Evolutionary conservation across 176 grass and related monocot species (phyloP), one percentile per base, ranked within the genome.

Genomic region (Oryza meridionalis): DNA sequence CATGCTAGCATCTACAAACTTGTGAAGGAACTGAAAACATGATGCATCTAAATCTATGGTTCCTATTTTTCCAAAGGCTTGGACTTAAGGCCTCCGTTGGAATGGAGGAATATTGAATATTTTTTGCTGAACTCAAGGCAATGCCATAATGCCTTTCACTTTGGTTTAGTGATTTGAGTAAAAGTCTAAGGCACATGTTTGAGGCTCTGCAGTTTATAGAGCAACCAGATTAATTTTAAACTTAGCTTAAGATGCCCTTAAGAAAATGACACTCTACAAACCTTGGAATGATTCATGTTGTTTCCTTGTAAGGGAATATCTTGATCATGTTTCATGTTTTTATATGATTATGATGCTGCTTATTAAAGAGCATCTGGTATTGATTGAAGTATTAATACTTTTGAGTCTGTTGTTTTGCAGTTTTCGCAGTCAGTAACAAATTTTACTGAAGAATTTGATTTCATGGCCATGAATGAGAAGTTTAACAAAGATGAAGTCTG

Each of bases 401-500:
- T 81, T n/a, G 26, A 13, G 58, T 49, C 59, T 65, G 26, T 82
- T 75, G 42, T 40, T 37, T 35, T 88, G 82, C 85, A 90, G 90
- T 81, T 89, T 24, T 86, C 85, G 2, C 93, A 86, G 9, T 86
- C 80, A 31, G 80, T 82, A 62, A 92, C 93, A 59, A 43, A 92
- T 72, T 96, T 93, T 73, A 93, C 88, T 42, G 94, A 93, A 89
- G 94, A 96, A 69, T 96, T 96, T 91, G 94, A 96, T 90, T 96
- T 96, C 81, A 91, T 58, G 67, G 91, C 94, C 29, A 96, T 96
- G 94, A 96, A 96, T 77, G 94, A 96, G 83, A 96, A 96, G 79
- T 96, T 96, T 37, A 96, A 96, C 73, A 96, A 96, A 82, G 94
- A 91, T 73, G 94, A 96, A 87, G 88, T 96, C 38, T 96, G 94